A percentile compares a stretch with the other conserved stretches of the same genome.
phyloP scores from a whole-genome alignment of 2,329 filamentous ascomycete genomes.

The Fusarium tjaetaba region DNA sequence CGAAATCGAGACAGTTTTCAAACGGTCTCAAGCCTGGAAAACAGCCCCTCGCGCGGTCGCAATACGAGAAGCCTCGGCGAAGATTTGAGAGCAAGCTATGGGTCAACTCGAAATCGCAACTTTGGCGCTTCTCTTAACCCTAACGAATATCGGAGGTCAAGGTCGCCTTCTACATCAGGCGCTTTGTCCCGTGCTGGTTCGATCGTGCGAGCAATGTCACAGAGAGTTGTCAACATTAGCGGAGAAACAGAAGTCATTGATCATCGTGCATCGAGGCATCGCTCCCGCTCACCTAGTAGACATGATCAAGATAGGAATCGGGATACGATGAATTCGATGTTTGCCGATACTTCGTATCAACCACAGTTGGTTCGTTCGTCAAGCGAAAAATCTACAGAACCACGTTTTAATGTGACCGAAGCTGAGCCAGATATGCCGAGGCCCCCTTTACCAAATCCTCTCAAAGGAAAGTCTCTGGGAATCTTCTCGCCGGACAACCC shows the following conservation, averaged over 20 bases:
- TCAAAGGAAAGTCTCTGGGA: slow-evolving; percentile 86
- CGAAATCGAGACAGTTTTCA: slow-evolving; percentile 66
- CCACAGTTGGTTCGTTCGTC: slow-evolving; percentile 58
- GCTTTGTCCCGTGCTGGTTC: slow-evolving; percentile 77
- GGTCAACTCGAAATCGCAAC: slow-evolving; percentile 61
- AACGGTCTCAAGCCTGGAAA: slow-evolving; percentile 65
- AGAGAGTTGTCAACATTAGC: slow-evolving; percentile 96
- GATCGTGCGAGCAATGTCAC: slow-evolving; percentile 87
- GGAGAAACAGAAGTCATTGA: slow-evolving; percentile 89
- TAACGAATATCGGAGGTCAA: slow-evolving; percentile 63
- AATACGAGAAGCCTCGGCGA: slow-evolving; percentile 64
- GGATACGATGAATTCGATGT: slow-evolving; percentile 47
- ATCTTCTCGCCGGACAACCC: slow-evolving; percentile 83
- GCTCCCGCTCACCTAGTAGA: slow-evolving; percentile 64
- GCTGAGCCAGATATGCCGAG: slow-evolving; percentile 23
- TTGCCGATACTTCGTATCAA: slow-evolving; percentile 62
- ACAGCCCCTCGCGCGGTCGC: slow-evolving; percentile 60
- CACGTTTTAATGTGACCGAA: slow-evolving; percentile 33
- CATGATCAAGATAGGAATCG: slow-evolving; percentile 48
- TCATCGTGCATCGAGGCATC: slow-evolving; percentile 71
- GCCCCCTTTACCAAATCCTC: slow-evolving; percentile 68
- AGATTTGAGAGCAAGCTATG: slow-evolving; percentile 67
- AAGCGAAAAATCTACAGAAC: slow-evolving; percentile 55
- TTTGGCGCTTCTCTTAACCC: slow-evolving; percentile 67
- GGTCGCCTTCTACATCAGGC: slow-evolving; percentile 70